phyloP scores from a whole-genome alignment of 371 early-diverging fungal genomes.

The Mucor piriformis region DNA sequence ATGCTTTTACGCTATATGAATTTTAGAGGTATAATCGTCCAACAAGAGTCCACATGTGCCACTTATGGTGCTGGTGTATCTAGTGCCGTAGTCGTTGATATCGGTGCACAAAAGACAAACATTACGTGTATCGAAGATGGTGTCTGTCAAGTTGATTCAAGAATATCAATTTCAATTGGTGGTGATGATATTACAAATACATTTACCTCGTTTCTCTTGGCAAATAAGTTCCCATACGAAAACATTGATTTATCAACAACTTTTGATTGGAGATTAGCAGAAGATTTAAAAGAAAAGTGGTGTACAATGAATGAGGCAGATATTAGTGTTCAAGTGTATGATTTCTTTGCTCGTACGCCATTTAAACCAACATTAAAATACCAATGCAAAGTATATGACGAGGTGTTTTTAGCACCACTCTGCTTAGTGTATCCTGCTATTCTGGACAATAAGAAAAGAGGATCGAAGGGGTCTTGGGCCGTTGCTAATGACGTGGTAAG shows the following conservation, averaged over 20 bases:
- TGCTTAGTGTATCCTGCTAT: conserved; percentile 67
- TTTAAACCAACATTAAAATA: conserved; percentile 71
- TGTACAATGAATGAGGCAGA: conserved; percentile 85
- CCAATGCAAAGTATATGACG: conserved; percentile 86
- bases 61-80: conserved; percentile 90
- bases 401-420: conserved; percentile 77
- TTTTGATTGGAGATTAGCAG: conserved; percentile 72
- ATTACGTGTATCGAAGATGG: conserved; percentile 89
- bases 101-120: conserved; percentile 88
- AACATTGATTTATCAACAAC: conserved; percentile 64
- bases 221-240: conserved; percentile 77
- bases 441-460: conserved; percentile 26
- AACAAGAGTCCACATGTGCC: conserved; percentile 83
- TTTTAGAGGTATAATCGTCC: conserved; percentile 73
- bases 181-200: conserved; percentile 86
- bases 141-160: conserved; percentile 70
- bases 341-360: conserved; percentile 81
- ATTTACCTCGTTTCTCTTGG: conserved; percentile 65
- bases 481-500: not conserved
- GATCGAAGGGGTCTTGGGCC: conserved; percentile 16
- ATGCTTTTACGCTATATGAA: conserved; percentile 78
- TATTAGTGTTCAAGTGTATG: conserved; percentile 77
- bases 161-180: conserved; percentile 59
- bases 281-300: conserved; percentile 78
- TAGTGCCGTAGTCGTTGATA: conserved; percentile 85